Evolutionary conservation across 768 basidiomycete genomes (phyloP).

Genomic region (Phanerochaete sordida): DNA sequence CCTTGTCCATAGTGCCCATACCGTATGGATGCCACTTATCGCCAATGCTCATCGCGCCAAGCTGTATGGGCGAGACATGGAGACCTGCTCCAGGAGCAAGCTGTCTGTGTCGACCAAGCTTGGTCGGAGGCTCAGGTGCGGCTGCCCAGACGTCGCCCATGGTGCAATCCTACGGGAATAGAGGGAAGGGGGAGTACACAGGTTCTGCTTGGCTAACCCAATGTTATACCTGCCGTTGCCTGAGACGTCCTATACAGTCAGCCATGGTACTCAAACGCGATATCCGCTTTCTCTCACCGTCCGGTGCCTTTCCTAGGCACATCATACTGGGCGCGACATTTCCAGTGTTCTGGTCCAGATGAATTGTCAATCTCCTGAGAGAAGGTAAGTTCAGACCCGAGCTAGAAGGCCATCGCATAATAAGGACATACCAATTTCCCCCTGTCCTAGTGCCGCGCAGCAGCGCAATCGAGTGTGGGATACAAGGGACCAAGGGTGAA

Average conservation of each 20-base stretch:
- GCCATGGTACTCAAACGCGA: neutral
- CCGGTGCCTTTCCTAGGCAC: neutral
- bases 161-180: neutral
- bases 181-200: too few relatives aligned
- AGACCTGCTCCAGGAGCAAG: conserved; percentile 35
- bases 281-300: neutral
- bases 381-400: neutral
- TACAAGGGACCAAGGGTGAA: too few relatives aligned
- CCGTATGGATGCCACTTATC: conserved; percentile 32
- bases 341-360: neutral
- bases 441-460: too few relatives aligned
- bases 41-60: conserved; percentile 43
- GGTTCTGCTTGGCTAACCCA: neutral
- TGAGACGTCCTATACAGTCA: neutral
- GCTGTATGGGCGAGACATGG: conserved; percentile 42
- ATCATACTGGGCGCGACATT: neutral
- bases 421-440: too few relatives aligned
- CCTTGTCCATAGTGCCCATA: conserved; percentile 37
- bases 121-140: conserved; percentile 11
- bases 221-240: neutral
- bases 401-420: neutral
- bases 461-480: too few relatives aligned
- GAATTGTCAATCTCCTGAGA: neutral
- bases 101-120: conserved; percentile 29
- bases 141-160: conserved; percentile 8